Evolutionary conservation across 2,329 filamentous ascomycete species (phyloP).

Genomic region (Fusarium lyarnte): DNA sequence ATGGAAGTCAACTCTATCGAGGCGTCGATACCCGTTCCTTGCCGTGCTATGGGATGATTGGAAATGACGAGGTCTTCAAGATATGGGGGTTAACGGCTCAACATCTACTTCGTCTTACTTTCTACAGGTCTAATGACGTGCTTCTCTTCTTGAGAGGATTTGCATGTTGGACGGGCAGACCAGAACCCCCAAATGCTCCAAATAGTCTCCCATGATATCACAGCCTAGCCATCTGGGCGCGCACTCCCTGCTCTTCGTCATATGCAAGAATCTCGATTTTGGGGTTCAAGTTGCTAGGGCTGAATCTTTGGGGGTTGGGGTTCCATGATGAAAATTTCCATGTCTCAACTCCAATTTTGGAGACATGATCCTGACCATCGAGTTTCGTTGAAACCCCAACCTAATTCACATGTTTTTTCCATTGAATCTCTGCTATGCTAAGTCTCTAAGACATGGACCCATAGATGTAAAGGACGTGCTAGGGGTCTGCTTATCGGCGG

Average conservation of each 20-base stretch:
- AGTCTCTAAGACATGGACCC: background rate
- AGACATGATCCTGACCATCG: background rate
- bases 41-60: slow-evolving; percentile 9
- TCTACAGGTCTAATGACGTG: background rate
- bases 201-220: background rate
- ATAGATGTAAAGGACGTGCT: background rate
- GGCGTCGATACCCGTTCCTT: slow-evolving; percentile 21
- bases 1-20: background rate
- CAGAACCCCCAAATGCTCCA: slow-evolving; percentile 13
- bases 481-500: slow-evolving; percentile 19
- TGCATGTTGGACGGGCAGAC: background rate
- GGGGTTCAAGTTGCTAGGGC: slow-evolving; percentile 27
- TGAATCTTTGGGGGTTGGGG: slow-evolving; percentile 41
- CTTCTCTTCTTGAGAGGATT: background rate
- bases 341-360: slow-evolving; percentile 20
- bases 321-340: background rate
- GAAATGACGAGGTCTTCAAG: background rate
- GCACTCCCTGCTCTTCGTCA: background rate
- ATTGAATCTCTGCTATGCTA: background rate
- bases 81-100: background rate
- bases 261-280: slow-evolving; percentile 14
- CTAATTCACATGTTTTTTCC: slow-evolving; percentile 20
- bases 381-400: slow-evolving; percentile 39
- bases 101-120: background rate
- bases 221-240: background rate